Conservation (phyloP, 108 stramenopile species). For the Skeletonema tropicum region DNA sequence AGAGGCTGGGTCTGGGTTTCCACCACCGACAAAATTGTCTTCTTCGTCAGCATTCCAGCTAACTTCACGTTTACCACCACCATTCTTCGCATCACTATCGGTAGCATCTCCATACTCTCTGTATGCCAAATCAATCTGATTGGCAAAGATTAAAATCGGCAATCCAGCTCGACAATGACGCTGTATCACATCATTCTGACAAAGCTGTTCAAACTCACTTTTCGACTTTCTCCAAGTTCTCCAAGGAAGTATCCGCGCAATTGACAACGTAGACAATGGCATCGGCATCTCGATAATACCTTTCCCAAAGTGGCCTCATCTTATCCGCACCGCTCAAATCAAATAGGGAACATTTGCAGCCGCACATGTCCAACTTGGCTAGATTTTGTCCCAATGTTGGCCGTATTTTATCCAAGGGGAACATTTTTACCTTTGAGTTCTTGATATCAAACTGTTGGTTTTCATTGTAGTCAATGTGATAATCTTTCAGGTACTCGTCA, state of each 20-base stretch:
- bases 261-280: conserved; percentile 76
- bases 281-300: conserved; percentile 82
- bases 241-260: conserved; percentile 27
- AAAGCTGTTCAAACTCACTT: conserved; percentile 27
- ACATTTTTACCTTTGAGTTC: conserved; percentile 54
- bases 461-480: conserved; percentile 43
- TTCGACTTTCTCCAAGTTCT: conserved; percentile 33
- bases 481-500: conserved; percentile 54
- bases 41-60: conserved; percentile 45
- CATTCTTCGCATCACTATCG: neutral
- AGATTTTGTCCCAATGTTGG: conserved; percentile 84
- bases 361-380: conserved; percentile 70
- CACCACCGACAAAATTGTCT: conserved; percentile 39
- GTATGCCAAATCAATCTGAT: conserved; percentile 50
- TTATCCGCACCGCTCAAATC: conserved; percentile 75
- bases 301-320: conserved; percentile 79
- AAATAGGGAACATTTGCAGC: conserved; percentile 68
- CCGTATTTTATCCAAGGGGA: conserved; percentile 72
- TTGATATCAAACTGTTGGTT: conserved; percentile 42
- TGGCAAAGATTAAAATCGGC: conserved; percentile 46
- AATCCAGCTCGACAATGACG: conserved; percentile 28
- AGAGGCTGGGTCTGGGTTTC: conserved; percentile 8
- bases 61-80: neutral
- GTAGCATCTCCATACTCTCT: conserved; percentile 31
- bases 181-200: conserved; percentile 24